Base-by-base conservation (phyloP, 2,329 filamentous ascomycete genomes). In the Paecilomyces dactylethromorphus region DNA sequence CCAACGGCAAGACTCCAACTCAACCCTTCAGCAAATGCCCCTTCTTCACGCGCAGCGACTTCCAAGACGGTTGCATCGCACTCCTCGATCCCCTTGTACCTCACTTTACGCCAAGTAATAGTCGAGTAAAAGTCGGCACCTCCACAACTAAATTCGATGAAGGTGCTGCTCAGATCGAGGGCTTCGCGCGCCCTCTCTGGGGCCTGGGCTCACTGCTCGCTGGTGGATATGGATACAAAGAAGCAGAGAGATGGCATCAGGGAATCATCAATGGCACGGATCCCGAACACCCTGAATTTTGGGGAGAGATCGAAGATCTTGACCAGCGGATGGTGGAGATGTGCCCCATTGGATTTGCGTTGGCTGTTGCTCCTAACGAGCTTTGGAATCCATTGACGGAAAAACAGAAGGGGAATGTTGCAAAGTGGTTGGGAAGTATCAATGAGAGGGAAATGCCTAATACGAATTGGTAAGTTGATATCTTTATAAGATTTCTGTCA, bases 241-340 rank as follows among this genome's bases (percentile, higher is more conserved):
- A 84, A 1, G 84, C 85, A 1, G 75, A 84, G 57, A 84, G 83
- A 73, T 91, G 87, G 83, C 82, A 90, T 35, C 81, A 88, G 61
- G 89, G 89, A 3, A 78, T 92, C 58, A 84, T 85, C 62, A 81
- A 84, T 32, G 90, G 89, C 0, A 91, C 88, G 0, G 84, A 92
- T 65, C 88, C 88, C 0, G 79, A 85, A 52, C 84, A 78, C 59
- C 80, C 83, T 0, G 89, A 92, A 73, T 92, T 87, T 67, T 93
- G 89, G 89, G 89, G 89, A 0, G 86, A 84, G 58, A 88, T 90
- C 63, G 81, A 86, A 63, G 88, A 92, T 68, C 86, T 87, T 59
- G 90, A 92, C 68, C 89, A 92, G 77, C 80, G 89, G 26, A 92
- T 92, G 90, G 90, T 92, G 2, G 90, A 93, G 71, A 90, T 91